phyloP scores from a whole-genome alignment of 306 rosid genomes.

The Prunus dulcis region DNA sequence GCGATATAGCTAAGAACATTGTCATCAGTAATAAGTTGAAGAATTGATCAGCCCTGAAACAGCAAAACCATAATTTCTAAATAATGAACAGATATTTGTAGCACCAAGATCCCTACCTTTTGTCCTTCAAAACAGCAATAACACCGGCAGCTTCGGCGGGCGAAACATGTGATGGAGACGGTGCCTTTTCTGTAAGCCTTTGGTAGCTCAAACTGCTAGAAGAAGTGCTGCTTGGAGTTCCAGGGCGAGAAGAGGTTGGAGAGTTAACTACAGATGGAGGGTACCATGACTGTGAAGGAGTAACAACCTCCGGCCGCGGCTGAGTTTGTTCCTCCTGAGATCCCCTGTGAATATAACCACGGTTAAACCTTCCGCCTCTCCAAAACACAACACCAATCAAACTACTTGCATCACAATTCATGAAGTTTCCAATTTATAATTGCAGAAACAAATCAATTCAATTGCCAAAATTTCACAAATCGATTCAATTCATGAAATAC shows the following conservation, averaged over 20 bases:
- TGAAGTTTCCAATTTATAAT: not conserved
- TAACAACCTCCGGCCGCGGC: slow-evolving; percentile 49
- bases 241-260: slow-evolving; percentile 59
- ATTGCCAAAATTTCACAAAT: not conserved
- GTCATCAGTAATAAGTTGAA: not conserved
- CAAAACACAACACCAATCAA: not conserved
- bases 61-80: not conserved
- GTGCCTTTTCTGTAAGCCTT: slow-evolving; percentile 42
- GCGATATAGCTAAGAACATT: not conserved
- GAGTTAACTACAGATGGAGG: slow-evolving; percentile 64
- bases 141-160: slow-evolving; percentile 84
- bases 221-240: slow-evolving; percentile 55
- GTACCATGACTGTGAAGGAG: slow-evolving; percentile 77
- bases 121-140: slow-evolving; percentile 72
- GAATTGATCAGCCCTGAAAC: not conserved
- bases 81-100: not conserved
- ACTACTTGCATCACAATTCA: not conserved
- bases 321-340: slow-evolving; percentile 70
- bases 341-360: slow-evolving; percentile 49
- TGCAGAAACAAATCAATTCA: not conserved
- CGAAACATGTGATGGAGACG: slow-evolving; percentile 53
- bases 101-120: slow-evolving; percentile 36
- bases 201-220: slow-evolving; percentile 42
- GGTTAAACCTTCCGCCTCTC: not conserved
- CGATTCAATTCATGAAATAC: not conserved